These are phyloP conservation scores for Pneumocystis wakefieldiae DNA, from an alignment of 1,139 yeast genomes.

Conservation along the genomic window DNA sequence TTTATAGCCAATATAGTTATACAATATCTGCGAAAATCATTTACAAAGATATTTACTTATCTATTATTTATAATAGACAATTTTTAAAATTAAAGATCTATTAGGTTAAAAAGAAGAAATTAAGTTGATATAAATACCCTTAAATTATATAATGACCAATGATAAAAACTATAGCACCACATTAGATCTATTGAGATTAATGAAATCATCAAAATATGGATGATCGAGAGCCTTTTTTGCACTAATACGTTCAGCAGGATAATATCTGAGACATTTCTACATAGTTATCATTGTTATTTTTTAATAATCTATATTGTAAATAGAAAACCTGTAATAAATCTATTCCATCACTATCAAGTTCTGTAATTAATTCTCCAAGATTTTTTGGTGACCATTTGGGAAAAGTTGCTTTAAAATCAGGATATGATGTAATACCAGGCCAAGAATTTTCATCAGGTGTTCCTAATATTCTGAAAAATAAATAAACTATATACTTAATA, in stretches of 20 bases:
- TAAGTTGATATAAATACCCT: neutral
- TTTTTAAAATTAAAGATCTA: neutral
- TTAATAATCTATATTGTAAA: neutral
- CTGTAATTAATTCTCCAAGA: constrained; percentile 59
- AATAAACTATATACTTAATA: neutral
- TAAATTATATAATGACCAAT: neutral
- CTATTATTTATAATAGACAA: neutral
- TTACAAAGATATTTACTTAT: neutral
- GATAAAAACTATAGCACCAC: neutral
- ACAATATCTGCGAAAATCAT: neutral
- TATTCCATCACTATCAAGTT: constrained; percentile 65
- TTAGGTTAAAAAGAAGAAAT: neutral
- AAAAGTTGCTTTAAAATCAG: constrained; percentile 73
- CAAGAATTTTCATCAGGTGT: constrained; percentile 91
- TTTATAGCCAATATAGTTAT: neutral
- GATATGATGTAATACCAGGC: constrained; percentile 82
- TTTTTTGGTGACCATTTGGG: constrained; percentile 63
- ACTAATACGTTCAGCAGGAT: constrained; percentile 85
- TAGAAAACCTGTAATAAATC: constrained; percentile 44
- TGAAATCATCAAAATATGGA: constrained; percentile 47
- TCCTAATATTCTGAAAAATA: constrained; percentile 29
- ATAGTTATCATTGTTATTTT: neutral
- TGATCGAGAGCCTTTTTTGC: constrained; percentile 86
- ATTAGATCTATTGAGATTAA: neutral
- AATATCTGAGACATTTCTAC: constrained; percentile 62